Base-by-base conservation (phyloP, 202 grass and related monocot species). In the Carex arenaria region DNA sequence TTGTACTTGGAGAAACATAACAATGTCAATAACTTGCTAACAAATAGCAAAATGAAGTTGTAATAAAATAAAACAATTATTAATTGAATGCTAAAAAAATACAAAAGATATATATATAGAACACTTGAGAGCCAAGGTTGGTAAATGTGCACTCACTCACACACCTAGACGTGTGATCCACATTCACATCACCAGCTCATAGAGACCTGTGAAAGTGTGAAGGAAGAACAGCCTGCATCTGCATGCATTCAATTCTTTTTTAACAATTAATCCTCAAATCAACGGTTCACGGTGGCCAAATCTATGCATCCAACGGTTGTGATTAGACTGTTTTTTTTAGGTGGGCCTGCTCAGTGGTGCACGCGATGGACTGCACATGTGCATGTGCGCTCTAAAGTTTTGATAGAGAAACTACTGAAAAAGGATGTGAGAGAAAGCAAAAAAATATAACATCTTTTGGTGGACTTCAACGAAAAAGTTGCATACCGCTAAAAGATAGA, bases 171-270 rank as follows among this genome's bases (percentile, higher is more conserved):
- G 61, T 84, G 80, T 17, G 73, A 80, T 30, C 73, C 83, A 80
- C 85, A 81, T 82, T 86, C 84, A 87, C 72, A 63, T 87, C 78
- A 86, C 85, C 82, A 55, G 4, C 40, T 7, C 64, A 80, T 87
- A 26, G 86, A 45, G 70, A 84, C 23, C 5, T 15, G 87, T 80
- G 53, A 74, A 80, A 47, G 4, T 6, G 38, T 40, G 38, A 40
- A 43, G 0, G 42, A 43, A 43, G 31, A 72, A 78, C 78, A 63
- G 40, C 14, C 13, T 26, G 26, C 32, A 3, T 53, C 31, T 32
- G 31, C 32, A 3, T 53, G 64, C 52, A 42, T 59, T 57, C 34
- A 61, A 23, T 84, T 78, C 1, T 6, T 28, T 28, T 70, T 55
- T 26, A 18, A 45, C 31, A 55, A 80, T 38, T 40, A 40, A 40